Evolutionary conservation across 441 rosid genomes (phyloP), one percentile per base, ranked within the genome.

Genomic region (Rhodomyrtus psidioides): DNA sequence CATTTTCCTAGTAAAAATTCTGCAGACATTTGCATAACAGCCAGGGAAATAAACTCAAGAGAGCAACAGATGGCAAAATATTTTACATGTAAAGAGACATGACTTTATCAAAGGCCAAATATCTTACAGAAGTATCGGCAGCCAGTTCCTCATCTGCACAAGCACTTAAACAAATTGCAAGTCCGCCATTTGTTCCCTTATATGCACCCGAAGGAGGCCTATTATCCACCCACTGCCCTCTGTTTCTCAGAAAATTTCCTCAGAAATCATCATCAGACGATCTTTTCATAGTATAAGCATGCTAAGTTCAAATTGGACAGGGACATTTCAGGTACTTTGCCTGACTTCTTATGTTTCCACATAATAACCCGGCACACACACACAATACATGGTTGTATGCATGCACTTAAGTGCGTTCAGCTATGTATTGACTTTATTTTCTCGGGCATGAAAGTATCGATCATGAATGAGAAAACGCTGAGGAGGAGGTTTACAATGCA

Each of bases 181-280:
- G 88, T 62, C 94, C 94, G 14, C 95, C 95, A n/a, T 60, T 81
- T 23, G 94, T 88, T 59, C 82, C 83, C 88, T 93, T 93, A 53
- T 54, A 57, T 6, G 28, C 85, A 24, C 91, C 91, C 3, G 91
- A 88, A 26, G 88, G 89, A 75, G 93, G 94, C 9, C 70, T 54
- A 28, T 91, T 91, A 74, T 92, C 91, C 12, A 76, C 34, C 92
- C 94, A 92, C 15, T 7, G 28, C 6, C 84, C 82, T 83, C 94
- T 90, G 85, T 44, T 54, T 6, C 44, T 17, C 39, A 27, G 42
- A 30, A 30, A 82, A 70, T 21, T 70, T 70, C 49, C 79, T 39
- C 79, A 70, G 79, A 70, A 70, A 70, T 34, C 39, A 39, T 5
- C 14, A 21, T 70, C 42, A 27, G 34, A 27, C 7, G 34, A 27